Base-by-base conservation (phyloP, 495 filamentous ascomycete species). In the Neurospora sp. region DNA sequence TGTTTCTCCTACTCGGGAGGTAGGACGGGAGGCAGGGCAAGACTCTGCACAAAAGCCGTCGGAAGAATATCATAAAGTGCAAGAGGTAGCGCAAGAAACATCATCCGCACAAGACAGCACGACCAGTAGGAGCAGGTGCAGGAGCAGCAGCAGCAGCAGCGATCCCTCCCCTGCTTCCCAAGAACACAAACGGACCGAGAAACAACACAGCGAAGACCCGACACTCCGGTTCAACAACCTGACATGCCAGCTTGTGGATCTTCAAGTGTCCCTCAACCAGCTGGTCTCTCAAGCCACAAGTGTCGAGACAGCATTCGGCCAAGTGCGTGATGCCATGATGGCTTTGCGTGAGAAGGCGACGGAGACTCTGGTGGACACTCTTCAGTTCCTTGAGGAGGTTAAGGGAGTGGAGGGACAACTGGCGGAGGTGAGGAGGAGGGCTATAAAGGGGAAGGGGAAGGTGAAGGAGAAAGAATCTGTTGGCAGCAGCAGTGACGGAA, bases 221-320 rank as follows among this genome's bases (percentile, higher is more conserved):
- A 1, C 0, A 0, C 6, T 35, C 7, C 27, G 12, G 0, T 61
- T 35, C 3, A 16, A 35, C 1, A 61, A 35, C 14, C 27, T 61
- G 0, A 35, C 12, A 0, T 1, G 2, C 53, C 53, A 61, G 14
- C 14, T 61, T 4, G 22, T 2, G 0, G 0, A 0, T 7, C 27
- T 61, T 0, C 3, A 61, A 4, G 2, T 0, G 1, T 35, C 27
- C 3, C 53, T 61, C 2, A 8, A 35, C 14, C 5, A 17, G 0
- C 27, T 61, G 0, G 53, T 61, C 1, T 61, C 27, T 9, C 14
- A 35, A 0, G 53, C 27, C 2, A 27, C 27, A 27, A 27, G 27
- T 27, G 27, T 35, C 14, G 53, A 61, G 0, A 4, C 53, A 8
- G 22, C 12, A 0, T 16, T 61, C 3, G 14, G 14, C 0, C 6